Evolutionary conservation across 768 basidiomycete genomes (phyloP), one percentile per base, ranked within the genome.

Genomic region (Termitomyces sp.): DNA sequence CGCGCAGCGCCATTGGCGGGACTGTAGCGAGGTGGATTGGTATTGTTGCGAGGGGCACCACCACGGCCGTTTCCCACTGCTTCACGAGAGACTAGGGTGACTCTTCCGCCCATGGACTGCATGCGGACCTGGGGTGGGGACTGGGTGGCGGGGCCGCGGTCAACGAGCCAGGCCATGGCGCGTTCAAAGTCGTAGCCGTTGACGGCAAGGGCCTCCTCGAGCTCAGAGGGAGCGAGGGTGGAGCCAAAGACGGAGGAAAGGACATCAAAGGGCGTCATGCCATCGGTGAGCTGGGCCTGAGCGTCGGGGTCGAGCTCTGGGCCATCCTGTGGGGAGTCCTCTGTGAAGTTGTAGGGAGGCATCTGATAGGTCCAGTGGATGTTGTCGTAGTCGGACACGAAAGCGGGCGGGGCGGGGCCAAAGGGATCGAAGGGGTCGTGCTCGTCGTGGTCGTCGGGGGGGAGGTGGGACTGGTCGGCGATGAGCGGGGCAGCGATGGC

Each of bases 241-340:
- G 93, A 89, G 15, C 92, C 94, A 71, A 99, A 99, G 43, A 99
- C 92, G 47, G 92, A 94, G 70, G 85, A 86, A 20, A 99, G 87
- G 47, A 98, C 94, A 68, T 99, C 97, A 68, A 99, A 90, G 1
- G 97, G 97, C 1, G 96, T 96, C 94, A 99, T 96, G 48, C 94
- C 94, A 70, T 92, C 91, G 0, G 89, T 91, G 55, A 93, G 82
- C 74, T 85, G 78, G 38, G 63, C 55, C 38, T 64, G 63, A 5
- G 84, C 83, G 14, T 65, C 64, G 0, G 40, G 80, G 76, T 12
- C 80, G 79, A 42, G 88, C 84, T 85, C 84, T 17, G 43, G 7
- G 60, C 17, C 50, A 57, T 53, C 63, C 50, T 56, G 73, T 68
- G 68, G 67, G 15, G 68, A 60, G 1, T 69, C 66, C 45, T 72